Conservation (phyloP, 257 asterid genomes). For the Solanum pennellii region DNA sequence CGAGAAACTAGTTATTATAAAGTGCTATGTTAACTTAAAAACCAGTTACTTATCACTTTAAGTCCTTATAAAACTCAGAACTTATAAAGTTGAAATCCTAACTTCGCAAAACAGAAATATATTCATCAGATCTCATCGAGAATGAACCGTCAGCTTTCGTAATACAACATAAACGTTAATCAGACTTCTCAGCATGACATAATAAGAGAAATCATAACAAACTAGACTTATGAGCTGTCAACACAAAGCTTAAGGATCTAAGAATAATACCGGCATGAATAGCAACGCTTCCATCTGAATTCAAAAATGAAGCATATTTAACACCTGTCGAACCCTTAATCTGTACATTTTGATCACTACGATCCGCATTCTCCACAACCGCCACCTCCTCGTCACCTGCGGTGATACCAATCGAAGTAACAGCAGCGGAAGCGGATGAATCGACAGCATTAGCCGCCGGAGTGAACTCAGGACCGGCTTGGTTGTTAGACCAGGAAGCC, state of each 20-base stretch:
- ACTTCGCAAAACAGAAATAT: not conserved
- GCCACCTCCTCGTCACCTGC: slow-evolving; percentile 23
- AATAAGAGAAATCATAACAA: not conserved
- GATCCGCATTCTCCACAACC: slow-evolving; percentile 17
- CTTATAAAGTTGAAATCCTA: not conserved
- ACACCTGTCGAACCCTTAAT: slow-evolving; percentile 28
- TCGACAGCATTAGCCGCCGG: slow-evolving; percentile 72
- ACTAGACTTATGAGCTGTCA: not conserved
- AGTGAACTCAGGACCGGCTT: slow-evolving; percentile 9
- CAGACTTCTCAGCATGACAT: not conserved
- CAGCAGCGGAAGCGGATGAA: slow-evolving; percentile 42
- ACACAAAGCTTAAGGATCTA: not conserved
- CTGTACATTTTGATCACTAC: slow-evolving; percentile 38
- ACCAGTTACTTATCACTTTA: not conserved
- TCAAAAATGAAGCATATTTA: slow-evolving; percentile 59
- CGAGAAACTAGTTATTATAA: not conserved
- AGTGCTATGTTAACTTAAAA: not conserved
- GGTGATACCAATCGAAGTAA: slow-evolving; percentile 28
- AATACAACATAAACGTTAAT: not conserved
- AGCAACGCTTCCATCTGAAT: slow-evolving; percentile 74
- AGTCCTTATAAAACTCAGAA: not conserved
- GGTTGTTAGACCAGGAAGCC: slow-evolving; percentile 92
- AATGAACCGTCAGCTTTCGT: not conserved
- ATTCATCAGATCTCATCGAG: not conserved
- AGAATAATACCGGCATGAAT: slow-evolving; percentile 73